Evolutionary conservation across 352 stramenopile species (phyloP).

Genomic region (Globisporangium cederbergense): DNA sequence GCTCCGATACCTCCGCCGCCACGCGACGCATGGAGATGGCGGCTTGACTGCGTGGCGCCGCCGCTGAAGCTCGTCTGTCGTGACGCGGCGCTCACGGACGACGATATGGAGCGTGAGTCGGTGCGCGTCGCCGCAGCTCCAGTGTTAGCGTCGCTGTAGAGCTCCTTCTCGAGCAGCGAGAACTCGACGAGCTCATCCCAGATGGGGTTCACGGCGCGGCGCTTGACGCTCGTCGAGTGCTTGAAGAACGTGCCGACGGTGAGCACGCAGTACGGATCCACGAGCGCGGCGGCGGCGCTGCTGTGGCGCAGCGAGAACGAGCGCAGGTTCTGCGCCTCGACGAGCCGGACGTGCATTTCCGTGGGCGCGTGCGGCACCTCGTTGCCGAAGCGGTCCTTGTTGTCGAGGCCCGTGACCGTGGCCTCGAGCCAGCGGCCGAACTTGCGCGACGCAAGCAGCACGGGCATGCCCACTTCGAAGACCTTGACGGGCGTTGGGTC

Average conservation of each 20-base stretch:
- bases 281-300: conserved; percentile 18
- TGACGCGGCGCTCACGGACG: not conserved
- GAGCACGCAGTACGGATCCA: conserved; percentile 55
- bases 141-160: conserved; percentile 11
- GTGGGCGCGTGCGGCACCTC: conserved; percentile 32
- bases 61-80: conserved; percentile 12
- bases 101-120: conserved; percentile 1
- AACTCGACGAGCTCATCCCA: conserved; percentile 39
- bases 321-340: conserved; percentile 49
- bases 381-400: conserved; percentile 38
- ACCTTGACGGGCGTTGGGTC: conserved; percentile 44
- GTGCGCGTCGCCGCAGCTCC: not conserved
- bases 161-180: conserved; percentile 21
- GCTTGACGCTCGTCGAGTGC: conserved; percentile 44
- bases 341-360: conserved; percentile 50
- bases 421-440: conserved; percentile 52
- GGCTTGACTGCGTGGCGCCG: not conserved
- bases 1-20: not conserved
- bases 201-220: conserved; percentile 30
- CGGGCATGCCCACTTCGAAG: conserved; percentile 44
- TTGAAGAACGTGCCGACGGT: conserved; percentile 28
- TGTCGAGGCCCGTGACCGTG: conserved; percentile 36
- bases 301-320: conserved; percentile 25
- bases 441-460: conserved; percentile 46
- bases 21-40: not conserved